phyloP scores from a whole-genome alignment of 805 yeast genomes.

The Suhomyces faveliae region DNA sequence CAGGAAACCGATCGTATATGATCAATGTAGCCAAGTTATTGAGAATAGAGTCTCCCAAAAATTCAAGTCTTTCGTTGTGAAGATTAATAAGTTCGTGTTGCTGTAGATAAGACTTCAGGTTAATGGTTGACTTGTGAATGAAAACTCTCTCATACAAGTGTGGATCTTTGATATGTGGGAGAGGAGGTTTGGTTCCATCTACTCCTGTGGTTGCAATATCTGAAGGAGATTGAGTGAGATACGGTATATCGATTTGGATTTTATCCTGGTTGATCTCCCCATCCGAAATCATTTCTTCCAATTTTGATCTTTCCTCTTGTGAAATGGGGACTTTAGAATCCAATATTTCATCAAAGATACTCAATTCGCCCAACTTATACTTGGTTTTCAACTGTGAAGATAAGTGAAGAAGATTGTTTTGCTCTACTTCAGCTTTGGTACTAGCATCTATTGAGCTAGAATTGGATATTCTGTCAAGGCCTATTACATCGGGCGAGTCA shows the following conservation, averaged over 20 bases:
- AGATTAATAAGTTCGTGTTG: conserved; percentile 55
- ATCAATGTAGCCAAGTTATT: conserved; percentile 70
- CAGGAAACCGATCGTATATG: conserved; percentile 63
- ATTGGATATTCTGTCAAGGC: conserved; percentile 35
- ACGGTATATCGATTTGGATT: conserved; percentile 9
- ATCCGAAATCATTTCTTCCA: conserved; percentile 3
- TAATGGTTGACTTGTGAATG: conserved; percentile 72
- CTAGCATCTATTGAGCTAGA: conserved; percentile 38
- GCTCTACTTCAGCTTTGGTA: conserved; percentile 48
- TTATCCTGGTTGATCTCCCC: conserved; percentile 1
- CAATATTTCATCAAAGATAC: conserved; percentile 55
- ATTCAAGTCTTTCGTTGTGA: conserved; percentile 87
- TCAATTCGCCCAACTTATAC: conserved; percentile 47
- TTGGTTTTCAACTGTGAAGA: conserved; percentile 60
- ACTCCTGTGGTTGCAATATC: conserved; percentile 10
- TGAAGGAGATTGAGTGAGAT: conserved; percentile 4
- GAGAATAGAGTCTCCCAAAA: conserved; percentile 84
- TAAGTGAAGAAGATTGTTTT: conserved; percentile 54
- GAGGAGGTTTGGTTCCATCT: conserved; percentile 44
- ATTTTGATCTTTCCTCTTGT: conserved; percentile 12
- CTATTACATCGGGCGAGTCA: conserved; percentile 54
- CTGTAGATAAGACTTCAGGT: conserved; percentile 55
- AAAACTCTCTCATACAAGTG: conserved; percentile 68
- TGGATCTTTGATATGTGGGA: conserved; percentile 66
- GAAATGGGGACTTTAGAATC: conserved; percentile 34